These are phyloP conservation scores for Dichotomopilus funicola DNA, from an alignment of 2,329 filamentous ascomycete genomes.

Conservation along the genomic window DNA sequence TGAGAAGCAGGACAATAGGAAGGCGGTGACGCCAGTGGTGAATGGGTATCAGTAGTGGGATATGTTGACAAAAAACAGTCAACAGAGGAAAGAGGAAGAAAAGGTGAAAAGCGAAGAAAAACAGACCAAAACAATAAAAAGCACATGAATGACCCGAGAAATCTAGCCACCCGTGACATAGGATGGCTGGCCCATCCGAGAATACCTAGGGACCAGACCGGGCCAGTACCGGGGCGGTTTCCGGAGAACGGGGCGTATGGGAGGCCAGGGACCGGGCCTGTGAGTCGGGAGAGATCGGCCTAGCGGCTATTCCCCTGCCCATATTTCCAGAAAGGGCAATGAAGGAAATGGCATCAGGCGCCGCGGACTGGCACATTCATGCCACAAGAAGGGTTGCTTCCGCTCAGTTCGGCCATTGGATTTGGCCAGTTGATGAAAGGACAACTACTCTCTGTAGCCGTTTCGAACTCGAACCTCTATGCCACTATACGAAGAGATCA, in stretches of 20 bases:
- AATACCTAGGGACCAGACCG: slow-evolving; percentile 12
- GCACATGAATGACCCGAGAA: slow-evolving; percentile 15
- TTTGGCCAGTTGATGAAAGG: too few species aligned
- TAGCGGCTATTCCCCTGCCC: slow-evolving; percentile 23
- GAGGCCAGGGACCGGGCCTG: slow-evolving; percentile 1
- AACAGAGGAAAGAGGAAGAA: slow-evolving; percentile 1
- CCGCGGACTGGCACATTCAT: not conserved
- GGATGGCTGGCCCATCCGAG: slow-evolving; percentile 1
- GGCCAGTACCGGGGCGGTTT: slow-evolving; percentile 10
- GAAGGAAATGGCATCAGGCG: not conserved
- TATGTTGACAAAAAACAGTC: not conserved
- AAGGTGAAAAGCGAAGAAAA: slow-evolving; percentile 12
- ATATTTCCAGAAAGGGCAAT: not conserved
- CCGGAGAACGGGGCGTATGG: not conserved
- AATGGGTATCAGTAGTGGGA: slow-evolving; percentile 1
- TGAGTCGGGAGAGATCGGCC: slow-evolving; percentile 26
- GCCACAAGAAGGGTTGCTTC: not conserved
- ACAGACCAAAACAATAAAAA: slow-evolving; percentile 1
- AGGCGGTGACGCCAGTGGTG: not conserved
- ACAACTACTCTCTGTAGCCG: too few species aligned
- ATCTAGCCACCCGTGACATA: slow-evolving; percentile 2
- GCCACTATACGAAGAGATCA: too few species aligned
- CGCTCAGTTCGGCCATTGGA: not conserved
- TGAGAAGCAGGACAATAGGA: not conserved
- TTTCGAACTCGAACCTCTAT: too few species aligned